Base-by-base conservation (phyloP, 2,329 filamentous ascomycete genomes). In the Claviceps citrina region DNA sequence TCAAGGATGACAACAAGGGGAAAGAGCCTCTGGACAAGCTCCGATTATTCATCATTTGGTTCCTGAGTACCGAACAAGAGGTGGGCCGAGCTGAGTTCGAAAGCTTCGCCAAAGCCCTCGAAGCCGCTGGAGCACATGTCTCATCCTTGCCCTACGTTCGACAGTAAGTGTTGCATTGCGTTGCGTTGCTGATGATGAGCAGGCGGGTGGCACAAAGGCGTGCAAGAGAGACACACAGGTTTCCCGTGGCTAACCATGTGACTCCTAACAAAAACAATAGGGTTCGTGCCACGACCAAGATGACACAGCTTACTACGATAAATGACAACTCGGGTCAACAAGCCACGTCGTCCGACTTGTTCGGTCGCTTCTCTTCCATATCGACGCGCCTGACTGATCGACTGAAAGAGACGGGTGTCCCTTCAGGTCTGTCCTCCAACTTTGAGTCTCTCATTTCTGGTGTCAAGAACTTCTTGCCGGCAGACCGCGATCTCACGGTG, bases 381-480 rank as follows among this genome's bases (percentile, higher is more conserved):
- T 91, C 85, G 9, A 89, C 83, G 32, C 83, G 89, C 30, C 76
- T 98, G 4, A 95, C 91, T 7, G 87, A 95, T 60, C 82, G 86
- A 19, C 81, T 98, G 56, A 93, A 94, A 56, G 89, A 94, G 48
- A 86, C 85, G 4, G 76, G 76, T 25, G 84, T 93, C 15, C 76
- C 89, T 1, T 71, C 71, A 6, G 70, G 68, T 43, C 62, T 78
- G 8, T 72, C 72, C 1, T 77, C 78, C 40, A 96, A 96, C 57
- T 84, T 98, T 53, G 91, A 96, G 59, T 89, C 82, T 24, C 74
- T 98, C 32, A 87, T 96, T 46, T 89, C 85, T 5, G 89, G 89
- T 32, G 89, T 98, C 54, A 98, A 96, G 64, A 96, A 94, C 62
- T 93, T 98, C 62, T 66, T 98, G n/a, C 91, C 93, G 0, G 84